Base-by-base conservation (phyloP, 192 early-diverging fungal species). In the Mortierella claussenii region DNA sequence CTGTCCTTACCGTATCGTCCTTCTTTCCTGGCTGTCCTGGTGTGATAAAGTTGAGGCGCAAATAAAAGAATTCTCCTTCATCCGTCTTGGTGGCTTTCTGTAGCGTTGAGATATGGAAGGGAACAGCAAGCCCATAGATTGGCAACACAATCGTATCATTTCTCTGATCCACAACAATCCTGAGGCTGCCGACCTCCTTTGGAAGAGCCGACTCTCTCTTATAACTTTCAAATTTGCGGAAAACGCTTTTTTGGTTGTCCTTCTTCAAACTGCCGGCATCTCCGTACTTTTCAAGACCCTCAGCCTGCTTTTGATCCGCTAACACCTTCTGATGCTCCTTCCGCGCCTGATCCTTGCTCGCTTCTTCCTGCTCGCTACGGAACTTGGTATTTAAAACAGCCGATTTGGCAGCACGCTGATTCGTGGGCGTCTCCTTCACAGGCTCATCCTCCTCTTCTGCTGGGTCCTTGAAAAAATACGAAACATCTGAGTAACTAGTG, bases 71-170 rank as follows among this genome's bases (percentile, higher is more conserved):
- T 42, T 96, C 94, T 50, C 93, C 92, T 83, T 99, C 98, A 54
- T 98, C 98, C 49, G 85, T 91, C 81, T 98, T 98, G 79, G 87
- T 91, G 8, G 93, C 89, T 74, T 94, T 98, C 68, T 99, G 98
- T 36, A 99, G 71, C 2, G 96, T 96, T 13, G 95, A 94, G 57
- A 99, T 93, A 78, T 99, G 98, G 86, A 99, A 97, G 30, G 98
- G 98, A 15, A 99, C 98, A 2, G 97, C 90, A 76, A 94, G 88
- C 21, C 97, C 97, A 69, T 97, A 97, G 40, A 99, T 91, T 8
- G 98, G 98, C 47, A 98, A 80, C 40, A 99, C 89, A 45, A 99
- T 85, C 6, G 97, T 86, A 43, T 98, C 94, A 37, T 88, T 90
- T 32, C 89, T 87, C 54, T 87, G 83, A 81, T 99, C 98, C 0